Base-by-base conservation (phyloP, 176 grass and related monocot genomes). In the Paspalum notatum region DNA sequence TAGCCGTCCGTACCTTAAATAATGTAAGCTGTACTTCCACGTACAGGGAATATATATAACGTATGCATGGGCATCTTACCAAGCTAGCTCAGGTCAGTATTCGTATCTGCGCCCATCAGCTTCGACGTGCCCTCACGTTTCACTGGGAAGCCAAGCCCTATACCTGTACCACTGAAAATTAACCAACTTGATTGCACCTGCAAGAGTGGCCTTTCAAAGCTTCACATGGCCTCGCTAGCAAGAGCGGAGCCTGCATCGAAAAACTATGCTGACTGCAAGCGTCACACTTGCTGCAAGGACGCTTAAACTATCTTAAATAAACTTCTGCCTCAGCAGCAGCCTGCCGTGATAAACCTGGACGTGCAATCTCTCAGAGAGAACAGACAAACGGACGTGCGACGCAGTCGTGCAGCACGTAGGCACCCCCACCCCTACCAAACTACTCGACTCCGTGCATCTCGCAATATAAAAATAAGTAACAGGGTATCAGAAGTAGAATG, bases 301-400 rank as follows among this genome's bases (percentile, higher is more conserved):
- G 12, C 49, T 80, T 86, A 80, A 66, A 86, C 57, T 74, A 80
- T n/a, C n/a, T n/a, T n/a, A n/a, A n/a, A n/a, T n/a, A n/a, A 70
- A 66, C 66, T 59, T 61, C 54, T 24, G 67, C 66, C 49, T 53
- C 70, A 72, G 26, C 49, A 54, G n/a, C n/a, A 32, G 32, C 32
- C 32, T 32, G 49, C 16, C 15, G 39, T 46, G 55, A 56, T 44
- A 71, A 77, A 54, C 65, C 72, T 69, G 61, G 46, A 53, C 57
- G 62, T 68, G 77, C 48, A 67, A 55, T 68, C 77, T 26, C 62
- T 7, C 7, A 49, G 8, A 68, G 49, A 15, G 58, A 67, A 67
- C 26, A 73, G 62, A 80, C 77, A 80, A 76, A 17, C 18, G 44
- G 87, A 80, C 87, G 87, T 89, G 87, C 76, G 45, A 84, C 51